Percentiles rank a stretch among this genome's conserved stretches.
phyloP scores from a whole-genome alignment of 208 protist genomes.

The Histomonas meleagridis region DNA sequence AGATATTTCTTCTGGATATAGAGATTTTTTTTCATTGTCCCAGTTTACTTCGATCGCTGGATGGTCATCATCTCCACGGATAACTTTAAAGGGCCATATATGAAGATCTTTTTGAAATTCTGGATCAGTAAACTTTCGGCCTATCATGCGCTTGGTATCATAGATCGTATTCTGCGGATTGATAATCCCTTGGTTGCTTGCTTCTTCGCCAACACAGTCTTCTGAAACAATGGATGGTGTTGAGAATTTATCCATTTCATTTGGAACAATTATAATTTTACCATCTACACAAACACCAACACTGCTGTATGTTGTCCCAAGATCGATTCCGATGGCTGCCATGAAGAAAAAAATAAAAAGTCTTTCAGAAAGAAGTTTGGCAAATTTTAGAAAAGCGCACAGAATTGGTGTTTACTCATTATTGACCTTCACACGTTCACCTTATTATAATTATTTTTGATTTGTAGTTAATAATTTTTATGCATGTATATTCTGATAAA shows the following conservation, averaged over 20 bases:
- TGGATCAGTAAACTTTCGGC: neutral
- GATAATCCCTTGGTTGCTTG: slow-evolving; percentile 68
- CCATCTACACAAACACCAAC: slow-evolving; percentile 46
- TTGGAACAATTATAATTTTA: slow-evolving; percentile 84
- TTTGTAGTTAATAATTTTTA: too few species aligned
- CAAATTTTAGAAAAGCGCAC: too few species aligned
- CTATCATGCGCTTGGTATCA: slow-evolving; percentile 48
- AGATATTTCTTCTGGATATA: slow-evolving; percentile 59
- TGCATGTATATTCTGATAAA: too few species aligned
- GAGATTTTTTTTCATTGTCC: neutral
- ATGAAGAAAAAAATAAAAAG: too few species aligned
- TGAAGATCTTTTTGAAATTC: slow-evolving; percentile 69
- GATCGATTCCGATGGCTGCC: slow-evolving; percentile 2
- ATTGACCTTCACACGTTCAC: too few species aligned
- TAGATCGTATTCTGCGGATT: slow-evolving; percentile 74
- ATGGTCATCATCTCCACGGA: neutral
- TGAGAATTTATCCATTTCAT: slow-evolving; percentile 92
- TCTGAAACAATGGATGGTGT: slow-evolving; percentile 89
- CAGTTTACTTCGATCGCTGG: neutral
- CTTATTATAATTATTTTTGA: too few species aligned
- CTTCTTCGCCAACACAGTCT: slow-evolving; percentile 56
- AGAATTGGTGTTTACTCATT: too few species aligned
- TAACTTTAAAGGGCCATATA: neutral
- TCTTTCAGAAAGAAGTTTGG: too few species aligned
- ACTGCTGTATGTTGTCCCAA: neutral